phyloP scores from a whole-genome alignment of 345 rosid genomes.

The Lepidium aucheri region DNA sequence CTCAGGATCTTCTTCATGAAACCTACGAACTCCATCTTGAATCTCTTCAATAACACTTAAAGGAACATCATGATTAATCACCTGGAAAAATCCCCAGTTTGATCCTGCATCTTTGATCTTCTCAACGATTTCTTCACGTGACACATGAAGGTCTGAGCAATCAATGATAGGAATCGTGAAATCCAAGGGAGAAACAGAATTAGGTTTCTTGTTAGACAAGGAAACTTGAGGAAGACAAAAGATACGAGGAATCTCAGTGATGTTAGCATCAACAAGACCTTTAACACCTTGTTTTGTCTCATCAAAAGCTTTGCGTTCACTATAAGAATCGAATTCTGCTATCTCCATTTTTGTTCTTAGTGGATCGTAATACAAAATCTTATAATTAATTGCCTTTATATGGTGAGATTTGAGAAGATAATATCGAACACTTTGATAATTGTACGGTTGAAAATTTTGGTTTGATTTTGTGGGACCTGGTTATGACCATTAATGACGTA shows the following conservation, averaged over 20 bases:
- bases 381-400: too few species aligned
- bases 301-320: slow-evolving; percentile 17
- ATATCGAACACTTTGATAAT: neutral
- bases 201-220: neutral
- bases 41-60: slow-evolving; percentile 26
- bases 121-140: slow-evolving; percentile 2
- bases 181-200: neutral
- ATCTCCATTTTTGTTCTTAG: neutral
- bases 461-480: neutral
- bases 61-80: slow-evolving; percentile 40
- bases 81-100: slow-evolving; percentile 46
- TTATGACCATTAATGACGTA: neutral
- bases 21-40: slow-evolving; percentile 26
- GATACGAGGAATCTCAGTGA: slow-evolving; percentile 25
- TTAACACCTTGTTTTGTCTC: slow-evolving; percentile 32
- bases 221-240: slow-evolving; percentile 12
- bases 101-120: slow-evolving; percentile 24
- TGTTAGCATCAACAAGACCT: slow-evolving; percentile 38
- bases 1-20: slow-evolving; percentile 34
- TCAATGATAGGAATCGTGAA: slow-evolving; percentile 34
- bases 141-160: slow-evolving; percentile 1
- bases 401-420: neutral
- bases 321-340: neutral
- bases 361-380: too few species aligned
- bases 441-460: neutral